A percentile compares a stretch with the other conserved stretches of the same genome.
Conservation (phyloP, 1,284 basidiomycete genomes). For the Puccinia triticina region DNA sequence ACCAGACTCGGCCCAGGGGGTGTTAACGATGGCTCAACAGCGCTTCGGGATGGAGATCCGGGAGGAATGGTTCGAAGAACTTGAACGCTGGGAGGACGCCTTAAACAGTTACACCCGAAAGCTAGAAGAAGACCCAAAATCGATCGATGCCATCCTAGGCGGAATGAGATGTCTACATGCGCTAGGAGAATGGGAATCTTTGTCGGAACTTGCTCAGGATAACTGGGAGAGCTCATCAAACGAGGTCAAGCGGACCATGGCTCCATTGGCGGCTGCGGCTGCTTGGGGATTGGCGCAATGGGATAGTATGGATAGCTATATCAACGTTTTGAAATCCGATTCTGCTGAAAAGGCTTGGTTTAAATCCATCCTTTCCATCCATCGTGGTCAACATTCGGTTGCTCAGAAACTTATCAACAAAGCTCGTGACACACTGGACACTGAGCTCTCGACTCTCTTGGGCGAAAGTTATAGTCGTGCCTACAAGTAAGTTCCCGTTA, state of each 20-base stretch:
- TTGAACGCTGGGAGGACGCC: slow-evolving; percentile 96
- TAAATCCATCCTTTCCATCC: slow-evolving; percentile 90
- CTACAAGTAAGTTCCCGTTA: slow-evolving; percentile 72
- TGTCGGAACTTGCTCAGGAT: slow-evolving; percentile 83
- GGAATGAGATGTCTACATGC: slow-evolving; percentile 96
- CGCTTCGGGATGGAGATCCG: slow-evolving; percentile 60
- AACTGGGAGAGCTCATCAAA: slow-evolving; percentile 78
- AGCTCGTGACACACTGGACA: slow-evolving; percentile 90
- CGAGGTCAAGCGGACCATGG: slow-evolving; percentile 87
- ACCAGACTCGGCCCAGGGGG: slow-evolving; percentile 94
- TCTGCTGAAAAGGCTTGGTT: slow-evolving; percentile 95
- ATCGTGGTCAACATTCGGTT: slow-evolving; percentile 91
- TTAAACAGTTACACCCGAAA: slow-evolving; percentile 49
- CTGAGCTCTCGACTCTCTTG: slow-evolving; percentile 86
- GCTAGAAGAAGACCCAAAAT: slow-evolving; percentile 49
- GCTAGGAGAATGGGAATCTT: slow-evolving; percentile 94
- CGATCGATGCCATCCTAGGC: slow-evolving; percentile 67
- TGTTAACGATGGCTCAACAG: slow-evolving; percentile 73
- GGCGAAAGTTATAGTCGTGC: slow-evolving; percentile 95
- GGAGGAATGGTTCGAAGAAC: slow-evolving; percentile 81
- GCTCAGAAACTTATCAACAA: slow-evolving; percentile 88
- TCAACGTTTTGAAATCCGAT: slow-evolving; percentile 87
- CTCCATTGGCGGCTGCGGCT: slow-evolving; percentile 93
- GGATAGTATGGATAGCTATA: slow-evolving; percentile 98
- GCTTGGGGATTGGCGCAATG: slow-evolving; percentile 96